Evolutionary conservation across 495 filamentous ascomycete genomes (phyloP).

Genomic region (Aspergillus heteromorphus): DNA sequence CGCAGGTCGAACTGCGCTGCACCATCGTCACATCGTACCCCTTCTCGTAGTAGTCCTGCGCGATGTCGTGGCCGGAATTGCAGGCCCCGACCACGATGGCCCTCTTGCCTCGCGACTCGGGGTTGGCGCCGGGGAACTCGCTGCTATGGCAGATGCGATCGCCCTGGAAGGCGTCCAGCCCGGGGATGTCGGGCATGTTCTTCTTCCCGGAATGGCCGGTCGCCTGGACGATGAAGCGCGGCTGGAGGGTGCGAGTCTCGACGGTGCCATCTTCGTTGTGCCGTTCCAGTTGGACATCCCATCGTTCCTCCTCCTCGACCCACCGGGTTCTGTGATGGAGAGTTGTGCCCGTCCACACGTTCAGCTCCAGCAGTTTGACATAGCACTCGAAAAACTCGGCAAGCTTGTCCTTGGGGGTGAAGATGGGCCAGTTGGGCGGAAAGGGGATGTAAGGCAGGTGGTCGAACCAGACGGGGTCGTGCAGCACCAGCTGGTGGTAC

Average conservation of each 20-base stretch:
- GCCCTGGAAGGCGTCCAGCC: constrained; percentile 53
- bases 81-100: constrained; percentile 74
- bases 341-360: constrained; percentile 62
- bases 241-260: constrained; percentile 54
- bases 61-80: constrained; percentile 79
- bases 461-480: constrained; percentile 74
- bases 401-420: constrained; percentile 77
- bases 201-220: constrained; percentile 72
- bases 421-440: constrained; percentile 59
- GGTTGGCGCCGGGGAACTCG: constrained; percentile 56
- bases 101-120: constrained; percentile 50
- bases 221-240: constrained; percentile 63
- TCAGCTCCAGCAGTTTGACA: constrained; percentile 66
- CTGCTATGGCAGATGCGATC: constrained; percentile 61
- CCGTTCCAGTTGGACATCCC: constrained; percentile 56
- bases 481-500: constrained; percentile 57
- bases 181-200: constrained; percentile 57
- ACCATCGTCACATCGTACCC: constrained; percentile 82
- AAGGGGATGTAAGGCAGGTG: constrained; percentile 71
- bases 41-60: constrained; percentile 74
- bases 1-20: constrained; percentile 69
- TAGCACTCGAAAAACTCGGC: constrained; percentile 76
- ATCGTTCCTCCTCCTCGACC: constrained; percentile 49
- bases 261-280: constrained; percentile 40
- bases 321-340: constrained; percentile 50